These are phyloP conservation scores for Globisporangium ultimum DNA, from an alignment of 352 stramenopile species.

Conservation along the genomic window DNA sequence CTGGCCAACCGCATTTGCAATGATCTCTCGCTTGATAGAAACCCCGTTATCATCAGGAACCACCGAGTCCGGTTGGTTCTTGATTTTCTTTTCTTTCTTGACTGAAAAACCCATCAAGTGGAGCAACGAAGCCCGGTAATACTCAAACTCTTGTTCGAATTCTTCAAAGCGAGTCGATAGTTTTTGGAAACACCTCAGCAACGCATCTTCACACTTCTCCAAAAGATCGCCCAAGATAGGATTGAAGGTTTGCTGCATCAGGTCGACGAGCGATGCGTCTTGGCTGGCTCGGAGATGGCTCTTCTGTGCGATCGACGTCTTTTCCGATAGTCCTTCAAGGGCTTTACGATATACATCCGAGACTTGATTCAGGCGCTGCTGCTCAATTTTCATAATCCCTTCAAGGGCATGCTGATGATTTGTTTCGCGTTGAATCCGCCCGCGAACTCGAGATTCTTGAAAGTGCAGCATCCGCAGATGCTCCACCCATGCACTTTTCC, in stretches of 20 bases:
- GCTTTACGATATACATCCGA: conserved; percentile 58
- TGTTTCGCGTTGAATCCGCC: conserved; percentile 45
- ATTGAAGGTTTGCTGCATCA: conserved; percentile 70
- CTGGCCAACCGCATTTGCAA: conserved; percentile 12
- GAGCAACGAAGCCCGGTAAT: conserved; percentile 64
- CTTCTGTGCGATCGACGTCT: conserved; percentile 40
- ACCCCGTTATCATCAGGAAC: conserved; percentile 21
- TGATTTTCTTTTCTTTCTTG: conserved; percentile 9
- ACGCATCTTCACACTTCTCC: conserved; percentile 63
- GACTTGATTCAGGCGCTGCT: conserved; percentile 53
- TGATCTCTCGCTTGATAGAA: conserved; percentile 47
- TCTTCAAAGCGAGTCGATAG: conserved; percentile 63
- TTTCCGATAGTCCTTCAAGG: conserved; percentile 43
- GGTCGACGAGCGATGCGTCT: conserved; percentile 52
- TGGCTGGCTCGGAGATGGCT: conserved; percentile 58
- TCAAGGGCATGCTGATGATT: conserved; percentile 62
- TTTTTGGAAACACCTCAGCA: conserved; percentile 61
- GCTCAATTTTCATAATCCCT: conserved; percentile 69
- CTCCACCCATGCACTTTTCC: conserved; percentile 42
- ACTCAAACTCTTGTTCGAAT: conserved; percentile 76
- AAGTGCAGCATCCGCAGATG: conserved; percentile 49
- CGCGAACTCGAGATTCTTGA: conserved; percentile 51
- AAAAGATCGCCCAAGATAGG: conserved; percentile 65
- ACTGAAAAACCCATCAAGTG: conserved; percentile 28
- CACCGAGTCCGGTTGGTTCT: conserved; percentile 18